Percentiles rank a stretch among this genome's conserved stretches.
Conservation (phyloP, 2,329 filamentous ascomycete genomes). For the Stemphylium vesicarium region DNA sequence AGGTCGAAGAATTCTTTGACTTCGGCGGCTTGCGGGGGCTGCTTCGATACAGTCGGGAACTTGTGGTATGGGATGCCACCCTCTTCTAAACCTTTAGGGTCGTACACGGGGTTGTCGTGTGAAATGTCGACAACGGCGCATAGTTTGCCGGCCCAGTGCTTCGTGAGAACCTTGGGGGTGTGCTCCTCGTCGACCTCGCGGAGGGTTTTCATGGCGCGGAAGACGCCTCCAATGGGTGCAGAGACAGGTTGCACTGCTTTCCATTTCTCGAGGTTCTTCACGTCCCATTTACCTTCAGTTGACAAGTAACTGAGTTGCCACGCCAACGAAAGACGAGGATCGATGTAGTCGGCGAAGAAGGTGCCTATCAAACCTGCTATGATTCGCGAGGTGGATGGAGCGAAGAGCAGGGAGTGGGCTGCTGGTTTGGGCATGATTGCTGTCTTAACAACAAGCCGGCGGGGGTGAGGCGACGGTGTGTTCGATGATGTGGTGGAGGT, state of each 20-base stretch:
- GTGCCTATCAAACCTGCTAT: constrained; percentile 82
- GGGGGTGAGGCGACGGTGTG: constrained; percentile 32
- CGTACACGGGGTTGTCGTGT: constrained; percentile 88
- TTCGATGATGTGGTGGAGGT: constrained; percentile 5
- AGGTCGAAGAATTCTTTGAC: constrained; percentile 65
- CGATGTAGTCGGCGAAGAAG: constrained; percentile 78
- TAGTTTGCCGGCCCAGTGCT: constrained; percentile 69
- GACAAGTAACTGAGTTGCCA: constrained; percentile 93
- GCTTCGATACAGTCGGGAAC: constrained; percentile 89
- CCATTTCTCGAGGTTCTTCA: constrained; percentile 96
- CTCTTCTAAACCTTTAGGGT: constrained; percentile 62
- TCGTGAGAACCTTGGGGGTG: constrained; percentile 74
- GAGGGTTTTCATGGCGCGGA: constrained; percentile 91
- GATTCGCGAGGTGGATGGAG: constrained; percentile 74
- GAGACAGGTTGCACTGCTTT: constrained; percentile 79
- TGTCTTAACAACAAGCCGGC: constrained; percentile 64
- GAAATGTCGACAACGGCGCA: constrained; percentile 87
- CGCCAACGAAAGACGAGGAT: constrained; percentile 76
- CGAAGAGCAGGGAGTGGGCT: constrained; percentile 84
- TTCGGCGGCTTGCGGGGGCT: constrained; percentile 73
- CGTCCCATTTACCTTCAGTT: constrained; percentile 94
- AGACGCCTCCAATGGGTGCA: constrained; percentile 75
- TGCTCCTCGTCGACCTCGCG: constrained; percentile 86
- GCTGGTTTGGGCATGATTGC: constrained; percentile 77
- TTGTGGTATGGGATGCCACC: constrained; percentile 68